A percentile compares a stretch with the other conserved stretches of the same genome.
phyloP scores from a whole-genome alignment of 164 flowering plant genomes.

The Liquidambar formosana region DNA sequence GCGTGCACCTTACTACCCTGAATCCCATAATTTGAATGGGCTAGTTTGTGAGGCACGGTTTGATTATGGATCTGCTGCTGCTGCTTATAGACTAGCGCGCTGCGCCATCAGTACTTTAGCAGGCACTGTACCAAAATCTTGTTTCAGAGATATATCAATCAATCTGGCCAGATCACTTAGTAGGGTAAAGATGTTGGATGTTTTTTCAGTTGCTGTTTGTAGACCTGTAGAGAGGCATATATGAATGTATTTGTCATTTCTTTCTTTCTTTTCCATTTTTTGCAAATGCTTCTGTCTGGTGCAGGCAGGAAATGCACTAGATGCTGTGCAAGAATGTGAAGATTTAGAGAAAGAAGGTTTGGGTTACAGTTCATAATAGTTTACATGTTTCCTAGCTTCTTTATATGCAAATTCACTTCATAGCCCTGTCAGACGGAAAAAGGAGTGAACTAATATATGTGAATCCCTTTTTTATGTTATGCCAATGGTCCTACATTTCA shows the following conservation, averaged over 20 bases:
- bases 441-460: neutral
- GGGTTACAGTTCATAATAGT: neutral
- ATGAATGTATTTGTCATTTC: neutral
- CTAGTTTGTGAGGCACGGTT: constrained; percentile 70
- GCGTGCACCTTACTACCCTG: constrained; percentile 79
- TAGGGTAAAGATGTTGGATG: constrained; percentile 40
- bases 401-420: too few species aligned
- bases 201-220: neutral
- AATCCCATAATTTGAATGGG: constrained; percentile 82
- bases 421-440: too few species aligned
- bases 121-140: constrained; percentile 31
- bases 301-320: constrained; percentile 70
- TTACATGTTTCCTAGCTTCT: neutral
- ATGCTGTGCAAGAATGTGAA: constrained; percentile 74
- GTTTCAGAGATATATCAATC: constrained; percentile 49
- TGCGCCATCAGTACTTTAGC: constrained; percentile 38
- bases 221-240: neutral
- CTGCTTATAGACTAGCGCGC: constrained; percentile 68
- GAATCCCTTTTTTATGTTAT: neutral
- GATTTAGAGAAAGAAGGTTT: constrained; percentile 63
- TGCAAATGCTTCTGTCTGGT: constrained; percentile 13
- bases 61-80: constrained; percentile 49
- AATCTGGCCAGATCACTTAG: constrained; percentile 83
- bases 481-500: neutral
- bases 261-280: neutral